Evolutionary conservation across 768 basidiomycete species (phyloP).

Genomic region (Boletus barrowsii): DNA sequence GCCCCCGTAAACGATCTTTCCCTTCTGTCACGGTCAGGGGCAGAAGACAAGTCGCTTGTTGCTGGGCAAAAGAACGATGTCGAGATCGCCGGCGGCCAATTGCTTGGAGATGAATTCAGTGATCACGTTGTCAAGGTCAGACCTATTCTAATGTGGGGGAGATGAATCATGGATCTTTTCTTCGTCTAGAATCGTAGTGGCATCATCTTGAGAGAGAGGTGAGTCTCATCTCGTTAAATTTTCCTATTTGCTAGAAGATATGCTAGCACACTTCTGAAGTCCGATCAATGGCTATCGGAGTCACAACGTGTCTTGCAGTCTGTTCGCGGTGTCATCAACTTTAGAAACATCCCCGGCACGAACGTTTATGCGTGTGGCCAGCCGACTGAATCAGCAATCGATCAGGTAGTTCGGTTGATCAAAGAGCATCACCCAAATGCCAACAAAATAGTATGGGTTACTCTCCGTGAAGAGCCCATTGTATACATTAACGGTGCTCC

Average conservation of each 20-base stretch:
- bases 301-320: constrained; percentile 61
- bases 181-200: constrained; percentile 80
- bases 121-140: constrained; percentile 86
- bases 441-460: constrained; percentile 80
- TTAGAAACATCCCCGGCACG: constrained; percentile 77
- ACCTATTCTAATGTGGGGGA: neutral
- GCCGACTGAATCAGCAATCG: constrained; percentile 82
- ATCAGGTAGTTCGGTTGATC: constrained; percentile 69
- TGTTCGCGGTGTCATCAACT: constrained; percentile 93
- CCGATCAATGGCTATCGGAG: constrained; percentile 85
- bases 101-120: constrained; percentile 93
- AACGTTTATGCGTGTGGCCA: constrained; percentile 92
- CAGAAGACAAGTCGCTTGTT: constrained; percentile 52
- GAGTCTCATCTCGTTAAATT: constrained; percentile 4
- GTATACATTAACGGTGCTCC: constrained; percentile 92
- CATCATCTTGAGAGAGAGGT: constrained; percentile 88
- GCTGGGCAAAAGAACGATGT: constrained; percentile 73
- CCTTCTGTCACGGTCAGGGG: constrained; percentile 66
- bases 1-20: constrained; percentile 88
- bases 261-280: constrained; percentile 79
- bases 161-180: neutral
- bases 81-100: constrained; percentile 74
- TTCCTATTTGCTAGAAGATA: neutral
- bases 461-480: constrained; percentile 88
- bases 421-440: constrained; percentile 57